phyloP scores from a whole-genome alignment of 2,329 filamentous ascomycete genomes.

The Colletotrichum sp. region DNA sequence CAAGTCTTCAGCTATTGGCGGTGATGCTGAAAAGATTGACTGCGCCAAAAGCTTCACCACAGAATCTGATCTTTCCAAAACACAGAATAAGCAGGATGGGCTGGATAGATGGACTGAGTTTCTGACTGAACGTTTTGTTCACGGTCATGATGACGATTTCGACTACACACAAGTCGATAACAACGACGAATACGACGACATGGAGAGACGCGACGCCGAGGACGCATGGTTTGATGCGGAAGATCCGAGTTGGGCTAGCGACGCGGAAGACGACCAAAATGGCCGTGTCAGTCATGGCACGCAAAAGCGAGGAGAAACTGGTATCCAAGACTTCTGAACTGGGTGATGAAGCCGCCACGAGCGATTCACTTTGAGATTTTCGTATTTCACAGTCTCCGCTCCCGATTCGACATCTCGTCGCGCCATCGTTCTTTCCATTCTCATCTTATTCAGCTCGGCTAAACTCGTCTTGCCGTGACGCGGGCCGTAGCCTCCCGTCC shows the following conservation, averaged over 20 bases:
- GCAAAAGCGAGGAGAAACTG: conserved; percentile 62
- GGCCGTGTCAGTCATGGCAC: background rate
- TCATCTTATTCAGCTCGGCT: background rate
- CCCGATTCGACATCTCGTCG: background rate
- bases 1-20: background rate
- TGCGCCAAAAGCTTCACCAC: background rate
- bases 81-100: conserved; percentile 68
- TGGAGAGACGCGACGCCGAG: conserved; percentile 64
- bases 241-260: conserved; percentile 69
- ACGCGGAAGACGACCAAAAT: conserved; percentile 37
- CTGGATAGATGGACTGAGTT: conserved; percentile 72
- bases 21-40: background rate
- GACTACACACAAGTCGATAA: conserved; percentile 75
- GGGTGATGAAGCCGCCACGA: background rate
- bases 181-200: conserved; percentile 73
- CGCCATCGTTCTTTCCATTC: background rate
- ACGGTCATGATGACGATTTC: conserved; percentile 78
- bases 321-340: conserved; percentile 71
- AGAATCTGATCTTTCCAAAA: conserved; percentile 37
- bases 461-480: background rate
- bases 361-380: background rate
- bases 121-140: conserved; percentile 76
- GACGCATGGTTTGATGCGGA: conserved; percentile 84
- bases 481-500: background rate
- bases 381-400: background rate